Conservation (phyloP, 2,329 filamentous ascomycete genomes). For the Verticillium isaacii region DNA sequence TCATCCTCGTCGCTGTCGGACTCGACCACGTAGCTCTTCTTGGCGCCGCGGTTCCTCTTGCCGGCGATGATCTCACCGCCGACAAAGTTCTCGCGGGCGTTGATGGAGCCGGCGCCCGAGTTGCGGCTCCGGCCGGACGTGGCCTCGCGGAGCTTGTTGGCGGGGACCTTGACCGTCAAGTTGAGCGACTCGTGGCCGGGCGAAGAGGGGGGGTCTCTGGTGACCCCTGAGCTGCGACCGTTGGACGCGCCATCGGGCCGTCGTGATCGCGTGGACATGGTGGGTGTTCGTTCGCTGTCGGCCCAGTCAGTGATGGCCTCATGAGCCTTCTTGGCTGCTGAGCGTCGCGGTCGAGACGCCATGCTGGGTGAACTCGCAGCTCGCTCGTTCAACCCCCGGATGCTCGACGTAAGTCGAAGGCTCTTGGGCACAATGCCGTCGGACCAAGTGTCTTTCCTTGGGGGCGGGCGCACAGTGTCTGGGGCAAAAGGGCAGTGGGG, state of each 20-base stretch:
- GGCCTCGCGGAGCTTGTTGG: conserved; percentile 47
- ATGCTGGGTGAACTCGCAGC: conserved; percentile 23
- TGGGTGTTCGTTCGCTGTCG: conserved; percentile 39
- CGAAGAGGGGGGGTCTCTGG: conserved; percentile 40
- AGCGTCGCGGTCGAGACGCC: conserved; percentile 42
- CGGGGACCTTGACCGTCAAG: conserved; percentile 47
- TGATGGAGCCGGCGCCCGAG: conserved; percentile 20
- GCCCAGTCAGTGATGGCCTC: conserved; percentile 40
- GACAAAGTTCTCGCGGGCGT: conserved; percentile 31
- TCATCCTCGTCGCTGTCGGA: conserved; percentile 45
- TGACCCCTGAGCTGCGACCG: conserved; percentile 16
- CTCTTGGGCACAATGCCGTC: not conserved
- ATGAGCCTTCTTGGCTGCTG: conserved; percentile 35
- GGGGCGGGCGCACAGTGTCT: not conserved
- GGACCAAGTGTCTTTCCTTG: not conserved
- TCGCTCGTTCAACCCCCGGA: not conserved
- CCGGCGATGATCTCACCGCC: conserved; percentile 43
- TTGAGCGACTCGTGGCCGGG: conserved; percentile 41
- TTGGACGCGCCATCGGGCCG: conserved; percentile 35
- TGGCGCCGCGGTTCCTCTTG: conserved; percentile 48
- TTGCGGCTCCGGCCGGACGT: conserved; percentile 33
- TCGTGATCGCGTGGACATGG: conserved; percentile 46
- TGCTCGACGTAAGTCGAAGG: not conserved
- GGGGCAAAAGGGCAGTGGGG: not conserved
- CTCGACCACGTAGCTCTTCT: conserved; percentile 58